Conservation (phyloP, 208 protist species). For the Wallacemonas sp. region DNA sequence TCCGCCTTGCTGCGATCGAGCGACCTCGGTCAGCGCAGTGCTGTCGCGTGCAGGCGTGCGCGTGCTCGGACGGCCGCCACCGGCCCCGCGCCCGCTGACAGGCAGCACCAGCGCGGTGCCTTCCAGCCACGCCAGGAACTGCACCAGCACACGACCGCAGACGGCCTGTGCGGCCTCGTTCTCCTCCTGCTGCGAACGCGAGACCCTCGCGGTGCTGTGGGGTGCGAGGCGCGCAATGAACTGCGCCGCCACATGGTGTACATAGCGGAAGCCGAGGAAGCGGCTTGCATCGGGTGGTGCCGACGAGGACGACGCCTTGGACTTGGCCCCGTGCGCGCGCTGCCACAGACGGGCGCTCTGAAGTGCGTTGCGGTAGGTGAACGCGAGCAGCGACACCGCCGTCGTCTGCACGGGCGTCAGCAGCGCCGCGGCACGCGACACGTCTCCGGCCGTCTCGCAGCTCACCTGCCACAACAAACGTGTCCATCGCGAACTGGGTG, state of each 20-base stretch:
- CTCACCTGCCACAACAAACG: constrained; percentile 8
- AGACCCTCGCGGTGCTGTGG: neutral
- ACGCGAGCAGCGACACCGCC: constrained; percentile 16
- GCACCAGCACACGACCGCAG: neutral
- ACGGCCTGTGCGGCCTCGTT: neutral
- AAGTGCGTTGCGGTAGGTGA: constrained; percentile 16
- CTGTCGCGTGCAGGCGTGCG: neutral
- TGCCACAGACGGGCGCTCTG: constrained; percentile 17
- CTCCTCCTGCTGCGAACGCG: neutral
- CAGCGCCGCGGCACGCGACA: neutral
- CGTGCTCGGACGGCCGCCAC: neutral
- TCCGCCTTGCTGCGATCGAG: neutral
- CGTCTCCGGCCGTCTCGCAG: too few species aligned
- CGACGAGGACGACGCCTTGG: constrained; percentile 17
- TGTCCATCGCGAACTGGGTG: constrained; percentile 1
- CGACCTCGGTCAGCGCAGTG: neutral
- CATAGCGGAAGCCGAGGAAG: constrained; percentile 8
- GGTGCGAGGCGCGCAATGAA: neutral
- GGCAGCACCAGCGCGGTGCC: constrained; percentile 8
- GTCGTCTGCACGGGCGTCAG: neutral
- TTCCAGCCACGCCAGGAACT: neutral
- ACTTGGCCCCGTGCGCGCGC: constrained; percentile 3
- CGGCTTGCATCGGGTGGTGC: constrained; percentile 1
- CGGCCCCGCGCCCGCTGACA: neutral
- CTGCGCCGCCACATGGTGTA: neutral